A percentile compares a stretch with the other conserved stretches of the same genome.
Conservation (phyloP, 2,329 filamentous ascomycete genomes). For the Microdochium paspali region DNA sequence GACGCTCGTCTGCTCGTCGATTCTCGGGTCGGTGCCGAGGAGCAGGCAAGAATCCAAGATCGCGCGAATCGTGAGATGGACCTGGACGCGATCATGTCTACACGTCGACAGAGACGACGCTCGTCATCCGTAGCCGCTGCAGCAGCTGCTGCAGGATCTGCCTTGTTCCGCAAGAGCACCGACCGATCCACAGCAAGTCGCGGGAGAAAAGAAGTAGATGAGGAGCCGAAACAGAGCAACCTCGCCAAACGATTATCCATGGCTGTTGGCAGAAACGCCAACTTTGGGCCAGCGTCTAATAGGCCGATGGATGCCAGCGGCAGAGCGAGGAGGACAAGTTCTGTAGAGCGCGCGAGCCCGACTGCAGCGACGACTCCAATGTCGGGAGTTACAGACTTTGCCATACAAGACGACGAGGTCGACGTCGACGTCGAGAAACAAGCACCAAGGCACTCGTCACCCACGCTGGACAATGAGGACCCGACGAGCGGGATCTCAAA, state of each 20-base stretch:
- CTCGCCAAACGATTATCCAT: neutral
- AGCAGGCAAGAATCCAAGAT: slow-evolving; percentile 20
- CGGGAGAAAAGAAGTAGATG: neutral
- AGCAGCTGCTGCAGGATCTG: neutral
- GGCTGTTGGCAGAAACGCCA: neutral
- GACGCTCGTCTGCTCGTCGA: slow-evolving; percentile 38
- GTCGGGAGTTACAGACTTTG: neutral
- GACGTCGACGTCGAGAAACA: neutral
- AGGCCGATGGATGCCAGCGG: neutral
- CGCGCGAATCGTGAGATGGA: slow-evolving; percentile 31
- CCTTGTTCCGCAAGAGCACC: neutral
- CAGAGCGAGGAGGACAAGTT: neutral
- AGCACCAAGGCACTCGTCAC: too few relatives aligned
- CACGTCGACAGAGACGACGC: neutral
- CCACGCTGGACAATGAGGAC: neutral
- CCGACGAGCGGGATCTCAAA: too few relatives aligned
- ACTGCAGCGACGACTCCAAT: neutral
- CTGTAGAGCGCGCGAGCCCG: neutral
- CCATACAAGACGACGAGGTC: neutral
- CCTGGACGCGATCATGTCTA: slow-evolving; percentile 26
- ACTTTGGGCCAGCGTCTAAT: neutral
- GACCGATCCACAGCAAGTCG: neutral
- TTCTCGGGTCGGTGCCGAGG: slow-evolving; percentile 21
- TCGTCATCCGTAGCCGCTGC: neutral
- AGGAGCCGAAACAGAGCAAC: neutral